Conservation (phyloP, 2,329 filamentous ascomycete genomes). For the Myriosclerotinia scirpicola region DNA sequence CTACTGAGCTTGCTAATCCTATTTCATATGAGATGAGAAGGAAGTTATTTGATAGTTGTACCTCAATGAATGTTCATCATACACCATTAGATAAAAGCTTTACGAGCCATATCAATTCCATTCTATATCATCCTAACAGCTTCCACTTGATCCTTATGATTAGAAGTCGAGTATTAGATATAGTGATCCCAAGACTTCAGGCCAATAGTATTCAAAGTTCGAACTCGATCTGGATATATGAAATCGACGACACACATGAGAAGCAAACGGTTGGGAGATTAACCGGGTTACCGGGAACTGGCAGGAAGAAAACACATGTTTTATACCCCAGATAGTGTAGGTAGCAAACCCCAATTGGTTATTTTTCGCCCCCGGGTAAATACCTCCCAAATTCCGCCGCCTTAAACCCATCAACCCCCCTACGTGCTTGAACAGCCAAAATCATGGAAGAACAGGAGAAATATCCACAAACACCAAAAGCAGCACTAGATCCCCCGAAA, state of each 20-base stretch:
- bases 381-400: slow-evolving; percentile 6
- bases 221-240: background rate
- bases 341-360: background rate
- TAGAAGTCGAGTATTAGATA: background rate
- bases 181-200: background rate
- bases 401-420: background rate
- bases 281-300: background rate
- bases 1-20: background rate
- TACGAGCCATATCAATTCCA: background rate
- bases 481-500: slow-evolving; percentile 11
- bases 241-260: too few relatives aligned
- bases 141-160: background rate
- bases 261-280: background rate
- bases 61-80: too few relatives aligned
- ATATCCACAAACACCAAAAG: background rate
- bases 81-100: background rate
- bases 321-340: background rate
- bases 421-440: background rate
- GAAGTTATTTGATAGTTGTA: background rate
- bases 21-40: background rate
- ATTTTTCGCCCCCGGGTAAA: slow-evolving; percentile 5
- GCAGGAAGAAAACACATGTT: background rate
- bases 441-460: background rate
- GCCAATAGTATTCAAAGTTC: background rate
- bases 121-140: background rate